These are phyloP conservation scores for Colletotrichum abscissum DNA, from an alignment of 2,329 filamentous ascomycete genomes.

Conservation along the genomic window DNA sequence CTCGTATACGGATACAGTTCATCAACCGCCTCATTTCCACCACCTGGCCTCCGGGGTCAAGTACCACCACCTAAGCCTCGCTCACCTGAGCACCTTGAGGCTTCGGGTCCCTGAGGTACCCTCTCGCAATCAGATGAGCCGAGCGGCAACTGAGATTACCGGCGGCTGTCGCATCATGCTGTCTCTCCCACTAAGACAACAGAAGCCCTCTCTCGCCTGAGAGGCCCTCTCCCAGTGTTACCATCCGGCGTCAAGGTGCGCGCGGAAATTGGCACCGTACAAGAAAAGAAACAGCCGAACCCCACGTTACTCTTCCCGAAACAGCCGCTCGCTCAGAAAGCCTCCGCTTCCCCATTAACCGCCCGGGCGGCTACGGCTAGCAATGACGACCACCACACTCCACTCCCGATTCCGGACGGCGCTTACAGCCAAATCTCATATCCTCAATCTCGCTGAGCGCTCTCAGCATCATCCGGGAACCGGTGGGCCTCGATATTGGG, in stretches of 20 bases:
- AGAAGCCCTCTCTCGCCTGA: not conserved
- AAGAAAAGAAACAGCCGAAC: slow-evolving; percentile 5
- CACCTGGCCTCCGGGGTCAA: not conserved
- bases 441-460: not conserved
- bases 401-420: slow-evolving; percentile 26
- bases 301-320: not conserved
- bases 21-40: slow-evolving; percentile 21
- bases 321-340: slow-evolving; percentile 21
- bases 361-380: slow-evolving; percentile 34
- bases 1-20: not conserved
- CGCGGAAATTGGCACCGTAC: not conserved
- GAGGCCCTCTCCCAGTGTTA: not conserved
- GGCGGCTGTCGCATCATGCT: slow-evolving; percentile 29
- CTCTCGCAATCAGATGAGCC: slow-evolving; percentile 1
- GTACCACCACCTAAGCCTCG: not conserved
- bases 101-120: too few relatives aligned
- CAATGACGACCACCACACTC: not conserved
- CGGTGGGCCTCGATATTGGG: not conserved
- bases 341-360: slow-evolving; percentile 24
- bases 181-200: slow-evolving; percentile 6
- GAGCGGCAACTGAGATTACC: slow-evolving; percentile 30
- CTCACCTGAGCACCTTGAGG: not conserved
- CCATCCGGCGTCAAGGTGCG: slow-evolving; percentile 1
- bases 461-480: not conserved
- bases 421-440: slow-evolving; percentile 24